Conservation (phyloP, 2,329 filamentous ascomycete species). For the Aureobasidium sp. region DNA sequence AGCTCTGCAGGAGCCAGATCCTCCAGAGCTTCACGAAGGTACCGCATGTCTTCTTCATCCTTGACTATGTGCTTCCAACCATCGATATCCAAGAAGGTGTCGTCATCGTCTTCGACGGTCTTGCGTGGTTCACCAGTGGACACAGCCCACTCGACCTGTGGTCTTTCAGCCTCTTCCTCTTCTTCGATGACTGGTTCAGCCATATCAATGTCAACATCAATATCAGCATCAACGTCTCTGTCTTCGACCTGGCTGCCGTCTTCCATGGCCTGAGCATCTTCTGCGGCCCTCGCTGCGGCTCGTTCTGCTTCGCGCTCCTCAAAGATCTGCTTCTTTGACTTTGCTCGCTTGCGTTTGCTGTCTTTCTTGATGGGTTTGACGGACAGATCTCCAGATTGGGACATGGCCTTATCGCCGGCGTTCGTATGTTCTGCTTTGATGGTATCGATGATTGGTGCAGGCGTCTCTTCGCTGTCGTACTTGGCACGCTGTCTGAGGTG, state of each 20-base stretch:
- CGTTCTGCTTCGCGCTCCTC: conserved; percentile 60
- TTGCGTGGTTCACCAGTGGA: conserved; percentile 53
- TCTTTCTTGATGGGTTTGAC: conserved; percentile 37
- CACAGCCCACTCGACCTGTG: conserved; percentile 54
- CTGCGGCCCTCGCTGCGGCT: conserved; percentile 27
- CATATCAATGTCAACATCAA: conserved; percentile 32
- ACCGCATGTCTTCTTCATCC: conserved; percentile 59
- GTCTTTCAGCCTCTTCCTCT: conserved; percentile 42
- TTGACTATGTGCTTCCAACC: conserved; percentile 63
- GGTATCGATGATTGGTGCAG: conserved; percentile 20
- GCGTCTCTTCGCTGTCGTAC: conserved; percentile 59
- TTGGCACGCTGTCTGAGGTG: conserved; percentile 72
- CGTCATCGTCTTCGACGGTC: conserved; percentile 60
- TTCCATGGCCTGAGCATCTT: conserved; percentile 26
- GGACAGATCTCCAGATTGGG: conserved; percentile 20
- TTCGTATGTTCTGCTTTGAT: conserved; percentile 19
- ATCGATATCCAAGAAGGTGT: conserved; percentile 60
- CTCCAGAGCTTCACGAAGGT: conserved; percentile 48
- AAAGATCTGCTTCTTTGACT: conserved; percentile 71
- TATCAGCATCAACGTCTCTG: conserved; percentile 40
- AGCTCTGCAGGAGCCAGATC: conserved; percentile 43
- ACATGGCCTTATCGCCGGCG: conserved; percentile 14
- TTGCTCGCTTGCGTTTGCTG: conserved; percentile 51
- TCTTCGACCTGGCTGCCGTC: conserved; percentile 29
- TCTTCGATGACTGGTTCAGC: conserved; percentile 29